Base-by-base conservation (phyloP, 2,329 filamentous ascomycete genomes). In the Aureobasidium sp. region DNA sequence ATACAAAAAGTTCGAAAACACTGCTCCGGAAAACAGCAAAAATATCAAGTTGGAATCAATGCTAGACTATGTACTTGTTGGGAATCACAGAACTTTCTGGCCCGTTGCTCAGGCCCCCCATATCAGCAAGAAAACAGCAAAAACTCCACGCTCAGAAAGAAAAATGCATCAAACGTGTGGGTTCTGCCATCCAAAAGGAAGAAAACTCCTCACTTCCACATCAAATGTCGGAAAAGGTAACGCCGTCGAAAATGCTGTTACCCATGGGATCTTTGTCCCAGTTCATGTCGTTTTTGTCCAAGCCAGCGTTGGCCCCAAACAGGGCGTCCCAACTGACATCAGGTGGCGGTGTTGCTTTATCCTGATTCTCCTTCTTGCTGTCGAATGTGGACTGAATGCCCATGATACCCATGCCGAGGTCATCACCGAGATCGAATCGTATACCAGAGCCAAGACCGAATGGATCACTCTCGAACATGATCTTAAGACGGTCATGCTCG, bases 401-500 rank as follows among this genome's bases (percentile, higher is more conserved):
- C 49, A 61, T 48, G 3, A 47, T 45, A 17, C 48, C 60, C 48
- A 61, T 45, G 22, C 60, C 60, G 9, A 61, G 48, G 44, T 56
- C 60, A 14, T 54, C 49, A 7, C 60, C 33, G 9, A 61, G 19
- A 19, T 54, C 40, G 17, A 61, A 52, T 17, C 53, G 58, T 12
- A 61, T 31, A 14, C 60, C 60, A 15, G 60, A 61, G 24, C 60
- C 60, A 5, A 56, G 42, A 54, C 72, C 66, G 40, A 65, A 68
- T 33, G 67, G 57, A 58, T 70, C 68, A 64, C 68, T 69, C 56
- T 67, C 69, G 24, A 77, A 65, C 57, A 70, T 73, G 67, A 78
- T 75, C 35, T 70, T 66, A 11, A 78, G 65, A 33, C 74, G 73
- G 65, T 77, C 75, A 60, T 73, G 73, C 65, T 76, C 73, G 22